Conservation (phyloP, 192 early-diverging fungal genomes). For the Dissophora globulifera region DNA sequence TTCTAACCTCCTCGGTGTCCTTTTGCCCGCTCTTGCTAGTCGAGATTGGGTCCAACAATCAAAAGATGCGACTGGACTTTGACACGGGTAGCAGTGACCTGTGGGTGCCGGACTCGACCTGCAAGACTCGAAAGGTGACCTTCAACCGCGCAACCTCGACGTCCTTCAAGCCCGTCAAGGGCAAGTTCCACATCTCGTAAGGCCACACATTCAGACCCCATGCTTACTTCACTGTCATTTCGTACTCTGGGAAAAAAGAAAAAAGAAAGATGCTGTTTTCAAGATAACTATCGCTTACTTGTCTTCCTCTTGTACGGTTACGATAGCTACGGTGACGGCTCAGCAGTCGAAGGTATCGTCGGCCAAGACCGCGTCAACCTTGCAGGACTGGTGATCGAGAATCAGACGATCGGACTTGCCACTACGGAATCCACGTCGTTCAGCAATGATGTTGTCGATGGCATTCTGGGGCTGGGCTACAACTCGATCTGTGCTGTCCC, state of each 20-base stretch:
- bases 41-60: constrained; percentile 46
- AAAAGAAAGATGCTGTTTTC: no score
- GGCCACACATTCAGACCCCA: not conserved
- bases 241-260: no score
- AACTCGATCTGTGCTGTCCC: constrained; percentile 55
- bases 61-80: constrained; percentile 63
- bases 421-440: constrained; percentile 67
- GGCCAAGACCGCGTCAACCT: constrained; percentile 67
- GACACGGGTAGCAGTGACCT: constrained; percentile 82
- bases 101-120: constrained; percentile 62
- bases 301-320: no score
- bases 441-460: constrained; percentile 69
- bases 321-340: constrained; percentile 71
- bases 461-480: constrained; percentile 74
- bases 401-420: constrained; percentile 71
- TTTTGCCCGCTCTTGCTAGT: constrained; percentile 7
- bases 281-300: no score
- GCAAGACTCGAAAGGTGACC: constrained; percentile 17
- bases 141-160: constrained; percentile 40
- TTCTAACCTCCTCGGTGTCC: no score
- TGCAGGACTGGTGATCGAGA: constrained; percentile 66
- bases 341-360: constrained; percentile 52
- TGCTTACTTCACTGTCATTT: no score
- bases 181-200: constrained; percentile 38
- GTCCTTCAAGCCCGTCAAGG: constrained; percentile 29